A percentile compares a stretch with the other conserved stretches of the same genome.
Conservation (phyloP, 1,284 basidiomycete species). For the Moniliella sp. region DNA sequence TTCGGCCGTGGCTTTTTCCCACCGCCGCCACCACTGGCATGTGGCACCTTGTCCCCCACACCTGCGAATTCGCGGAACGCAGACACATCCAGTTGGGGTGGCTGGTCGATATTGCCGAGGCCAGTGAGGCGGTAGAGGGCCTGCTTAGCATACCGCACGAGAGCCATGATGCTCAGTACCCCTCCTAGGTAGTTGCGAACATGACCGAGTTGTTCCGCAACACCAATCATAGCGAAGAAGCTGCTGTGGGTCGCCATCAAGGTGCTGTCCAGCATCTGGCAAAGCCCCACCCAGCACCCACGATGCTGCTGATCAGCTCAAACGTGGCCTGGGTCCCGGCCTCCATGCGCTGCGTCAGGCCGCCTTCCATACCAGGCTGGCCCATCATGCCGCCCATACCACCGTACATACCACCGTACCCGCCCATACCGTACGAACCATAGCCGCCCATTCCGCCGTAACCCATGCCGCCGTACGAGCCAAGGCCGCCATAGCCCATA, state of each 20-base stretch:
- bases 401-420: conserved; percentile 11
- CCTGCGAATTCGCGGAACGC: conserved; percentile 28
- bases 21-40: background rate
- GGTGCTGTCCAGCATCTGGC: conserved; percentile 94
- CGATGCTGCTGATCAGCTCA: conserved; percentile 72
- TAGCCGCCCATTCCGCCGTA: conserved; percentile 8
- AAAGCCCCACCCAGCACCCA: conserved; percentile 82
- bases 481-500: conserved; percentile 5
- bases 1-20: conserved; percentile 33
- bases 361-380: conserved; percentile 16
- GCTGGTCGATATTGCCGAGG: conserved; percentile 17
- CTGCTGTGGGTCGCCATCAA: conserved; percentile 96
- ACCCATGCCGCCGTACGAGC: too few species aligned
- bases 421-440: conserved; percentile 12
- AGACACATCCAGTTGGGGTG: conserved; percentile 18
- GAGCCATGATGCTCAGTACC: conserved; percentile 65
- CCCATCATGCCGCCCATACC: conserved; percentile 16
- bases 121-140: conserved; percentile 17
- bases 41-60: too few species aligned
- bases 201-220: conserved; percentile 79
- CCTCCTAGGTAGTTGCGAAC: conserved; percentile 78
- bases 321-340: conserved; percentile 77
- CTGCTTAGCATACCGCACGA: conserved; percentile 55
- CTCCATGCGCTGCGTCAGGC: conserved; percentile 64
- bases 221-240: conserved; percentile 96